These are phyloP conservation scores for Hydrangea macrophylla DNA, from an alignment of 148 eudicot species.

Conservation along the genomic window DNA sequence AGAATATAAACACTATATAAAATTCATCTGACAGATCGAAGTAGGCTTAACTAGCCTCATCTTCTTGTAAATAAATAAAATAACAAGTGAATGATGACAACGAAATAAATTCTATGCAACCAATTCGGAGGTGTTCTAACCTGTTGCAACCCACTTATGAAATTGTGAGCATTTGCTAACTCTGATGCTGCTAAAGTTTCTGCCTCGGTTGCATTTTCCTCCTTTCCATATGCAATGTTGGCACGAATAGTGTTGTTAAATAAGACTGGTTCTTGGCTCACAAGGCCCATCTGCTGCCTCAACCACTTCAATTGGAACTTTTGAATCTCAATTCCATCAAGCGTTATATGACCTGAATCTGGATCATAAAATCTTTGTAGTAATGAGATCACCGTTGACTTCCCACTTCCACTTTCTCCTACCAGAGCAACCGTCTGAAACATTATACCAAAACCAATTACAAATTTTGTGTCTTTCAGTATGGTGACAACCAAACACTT, in stretches of 20 bases:
- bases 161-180: slow-evolving; percentile 74
- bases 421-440: slow-evolving; percentile 66
- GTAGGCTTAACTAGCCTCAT: too few species aligned
- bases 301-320: slow-evolving; percentile 63
- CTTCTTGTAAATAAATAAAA: too few species aligned
- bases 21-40: too few species aligned
- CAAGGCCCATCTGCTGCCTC: slow-evolving; percentile 80
- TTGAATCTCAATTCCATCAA: slow-evolving; percentile 68
- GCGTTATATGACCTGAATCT: slow-evolving; percentile 50
- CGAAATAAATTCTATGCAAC: neutral
- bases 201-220: slow-evolving; percentile 51
- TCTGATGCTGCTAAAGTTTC: slow-evolving; percentile 58
- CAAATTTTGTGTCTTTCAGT: too few species aligned
- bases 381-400: slow-evolving; percentile 70
- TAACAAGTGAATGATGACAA: too few species aligned
- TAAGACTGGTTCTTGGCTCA: slow-evolving; percentile 72
- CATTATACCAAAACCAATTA: neutral
- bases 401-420: slow-evolving; percentile 88
- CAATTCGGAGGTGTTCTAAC: too few species aligned
- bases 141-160: slow-evolving; percentile 62
- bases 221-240: slow-evolving; percentile 72
- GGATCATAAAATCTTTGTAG: slow-evolving; percentile 74
- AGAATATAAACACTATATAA: too few species aligned
- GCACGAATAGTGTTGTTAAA: slow-evolving; percentile 65
- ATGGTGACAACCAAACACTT: too few species aligned